Conservation (phyloP, 2,329 filamentous ascomycete species). For the Sclerotinia minor region DNA sequence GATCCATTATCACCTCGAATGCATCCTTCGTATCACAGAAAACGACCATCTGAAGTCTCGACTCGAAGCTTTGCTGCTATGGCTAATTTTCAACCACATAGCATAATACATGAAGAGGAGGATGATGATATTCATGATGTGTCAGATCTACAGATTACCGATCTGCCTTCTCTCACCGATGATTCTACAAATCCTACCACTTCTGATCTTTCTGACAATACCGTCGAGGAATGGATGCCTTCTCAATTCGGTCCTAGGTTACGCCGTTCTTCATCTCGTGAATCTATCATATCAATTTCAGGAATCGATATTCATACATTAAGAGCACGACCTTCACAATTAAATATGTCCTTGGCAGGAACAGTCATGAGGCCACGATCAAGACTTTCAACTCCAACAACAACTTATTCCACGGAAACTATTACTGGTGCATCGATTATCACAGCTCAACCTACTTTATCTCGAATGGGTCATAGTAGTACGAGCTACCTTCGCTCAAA, state of each 20-base stretch:
- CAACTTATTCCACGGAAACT: slow-evolving; percentile 52
- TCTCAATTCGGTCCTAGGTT: slow-evolving; percentile 49
- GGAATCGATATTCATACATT: slow-evolving; percentile 89
- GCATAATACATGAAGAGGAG: slow-evolving; percentile 43
- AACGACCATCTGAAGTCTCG: slow-evolving; percentile 58
- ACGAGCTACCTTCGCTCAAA: slow-evolving; percentile 58
- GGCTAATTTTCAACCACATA: slow-evolving; percentile 42
- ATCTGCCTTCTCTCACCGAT: slow-evolving; percentile 32
- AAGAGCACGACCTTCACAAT: slow-evolving; percentile 71
- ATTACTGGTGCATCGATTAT: slow-evolving; percentile 55
- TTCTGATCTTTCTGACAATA: slow-evolving; percentile 33
- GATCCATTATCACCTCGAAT: slow-evolving; percentile 66
- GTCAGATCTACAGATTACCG: slow-evolving; percentile 32
- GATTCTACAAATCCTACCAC: slow-evolving; percentile 33
- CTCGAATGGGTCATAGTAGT: slow-evolving; percentile 51
- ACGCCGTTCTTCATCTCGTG: slow-evolving; percentile 73
- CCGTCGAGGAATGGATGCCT: slow-evolving; percentile 33
- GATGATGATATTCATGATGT: slow-evolving; percentile 40
- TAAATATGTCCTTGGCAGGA: slow-evolving; percentile 54
- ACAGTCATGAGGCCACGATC: slow-evolving; percentile 50
- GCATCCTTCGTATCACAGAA: slow-evolving; percentile 54
- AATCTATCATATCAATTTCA: slow-evolving; percentile 83
- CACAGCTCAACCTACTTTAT: slow-evolving; percentile 58
- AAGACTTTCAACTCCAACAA: slow-evolving; percentile 47
- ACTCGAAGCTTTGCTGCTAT: slow-evolving; percentile 47